A percentile compares a stretch with the other conserved stretches of the same genome.
Conservation (phyloP, 2,329 filamentous ascomycete species). For the Decorospora gaudefroyi region DNA sequence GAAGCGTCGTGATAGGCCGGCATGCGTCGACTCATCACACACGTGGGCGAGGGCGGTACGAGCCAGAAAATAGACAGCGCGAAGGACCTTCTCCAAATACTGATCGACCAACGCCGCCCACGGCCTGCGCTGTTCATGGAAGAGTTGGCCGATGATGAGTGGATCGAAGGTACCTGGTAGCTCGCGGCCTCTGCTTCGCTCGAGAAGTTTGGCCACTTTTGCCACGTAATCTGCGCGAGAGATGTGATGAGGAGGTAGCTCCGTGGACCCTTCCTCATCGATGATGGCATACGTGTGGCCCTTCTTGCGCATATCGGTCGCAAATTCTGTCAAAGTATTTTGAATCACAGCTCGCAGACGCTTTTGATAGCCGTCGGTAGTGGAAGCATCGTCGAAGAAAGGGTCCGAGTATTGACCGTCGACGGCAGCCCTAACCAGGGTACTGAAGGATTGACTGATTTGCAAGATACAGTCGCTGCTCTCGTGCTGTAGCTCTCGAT, state of each 20-base stretch:
- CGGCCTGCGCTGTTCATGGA: conserved; percentile 25
- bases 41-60: conserved; percentile 10
- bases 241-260: conserved; percentile 11
- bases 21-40: conserved; percentile 5
- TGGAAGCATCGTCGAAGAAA: conserved; percentile 53
- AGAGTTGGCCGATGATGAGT: conserved; percentile 26
- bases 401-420: conserved; percentile 52
- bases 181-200: conserved; percentile 25
- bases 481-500: conserved; percentile 49
- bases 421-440: conserved; percentile 53
- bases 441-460: conserved; percentile 51
- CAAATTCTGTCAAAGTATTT: conserved; percentile 25
- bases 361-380: conserved; percentile 20
- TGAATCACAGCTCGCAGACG: conserved; percentile 31
- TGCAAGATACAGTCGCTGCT: conserved; percentile 57
- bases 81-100: conserved; percentile 6
- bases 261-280: conserved; percentile 8
- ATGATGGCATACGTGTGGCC: conserved; percentile 24
- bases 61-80: conserved; percentile 5
- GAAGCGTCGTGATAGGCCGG: conserved; percentile 5
- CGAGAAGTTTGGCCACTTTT: conserved; percentile 26
- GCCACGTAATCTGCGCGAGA: conserved; percentile 27
- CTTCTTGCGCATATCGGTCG: conserved; percentile 18
- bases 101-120: conserved; percentile 17
- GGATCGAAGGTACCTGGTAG: conserved; percentile 31